Base-by-base conservation (phyloP, 1,284 basidiomycete species). In the Ustilago vetiveriae region DNA sequence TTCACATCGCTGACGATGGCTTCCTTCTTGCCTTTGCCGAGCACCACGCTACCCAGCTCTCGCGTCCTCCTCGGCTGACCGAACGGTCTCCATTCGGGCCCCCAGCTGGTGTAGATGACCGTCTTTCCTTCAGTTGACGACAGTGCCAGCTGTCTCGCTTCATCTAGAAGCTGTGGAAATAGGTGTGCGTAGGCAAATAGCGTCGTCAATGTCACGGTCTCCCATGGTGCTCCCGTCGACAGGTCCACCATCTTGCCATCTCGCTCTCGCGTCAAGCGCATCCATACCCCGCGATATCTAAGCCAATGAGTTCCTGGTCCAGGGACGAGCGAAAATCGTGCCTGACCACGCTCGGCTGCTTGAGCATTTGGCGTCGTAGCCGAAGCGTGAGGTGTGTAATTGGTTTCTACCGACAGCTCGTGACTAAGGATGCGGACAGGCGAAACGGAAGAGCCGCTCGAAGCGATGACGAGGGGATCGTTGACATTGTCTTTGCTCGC, bases 231-330 rank as follows among this genome's bases (percentile, higher is more conserved):
- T 3, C 94, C 94, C 1, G 92, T 91, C 83, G 91, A 90, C 26
- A 95, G 85, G 78, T 95, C 91, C 85, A 95, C 91, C 53, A 95
- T 89, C 75, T 78, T 75, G 43, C 74, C 76, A 40, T 92, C 91
- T 23, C 84, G 91, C 82, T 98, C 94, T 45, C 96, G 88, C 83
- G 97, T 94, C 22, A 72, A 40, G 7, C 97, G 93, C 85, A 97
- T 92, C 96, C 95, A 98, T 21, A 92, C 90, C 4, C 90, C 89
- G 29, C 86, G 84, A 82, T 96, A 98, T 55, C 88, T 88, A 83
- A 99, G 90, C 85, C 90, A 97, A 83, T 99, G 96, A 10, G 88
- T 91, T 0, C 96, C 96, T 4, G 94, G 94, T 0, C 95, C 96
- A 0, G 96, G 96, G 4, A 98, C 92, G 13, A 98, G 87, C 68